Evolutionary conservation across 495 filamentous ascomycete genomes (phyloP), one percentile per base, ranked within the genome.

Genomic region (Aspergillus homomorphus): DNA sequence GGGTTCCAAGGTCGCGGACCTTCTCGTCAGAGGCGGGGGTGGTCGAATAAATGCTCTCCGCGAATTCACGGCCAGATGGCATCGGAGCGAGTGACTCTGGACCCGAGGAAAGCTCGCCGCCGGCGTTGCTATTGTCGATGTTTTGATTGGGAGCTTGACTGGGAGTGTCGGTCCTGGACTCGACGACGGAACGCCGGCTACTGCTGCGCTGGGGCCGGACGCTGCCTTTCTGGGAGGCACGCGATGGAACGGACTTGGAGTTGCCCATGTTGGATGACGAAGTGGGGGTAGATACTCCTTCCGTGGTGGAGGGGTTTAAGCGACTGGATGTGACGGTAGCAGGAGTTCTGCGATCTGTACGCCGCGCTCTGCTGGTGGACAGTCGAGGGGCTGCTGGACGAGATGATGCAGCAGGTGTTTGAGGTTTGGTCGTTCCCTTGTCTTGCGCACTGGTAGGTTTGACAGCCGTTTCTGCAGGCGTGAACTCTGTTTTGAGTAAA

Each of bases 301-400:
- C 9, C 2, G 10, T 38, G 21, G 21, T 42, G 18, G 38, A 23
- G 8, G 12, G 45, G 8, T 57, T 44, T 19, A 14, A 8, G 43
- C 45, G 48, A 16, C 21, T 41, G 4, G 51, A 20, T 21, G 48
- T 45, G 45, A 50, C 26, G 4, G 22, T 38, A 15, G 20, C 22
- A 14, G 54, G 21, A 19, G 56, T 38, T 49, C 49, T 59, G 51
- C 58, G 61, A 15, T 57, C 61, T 10, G 51, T n/a, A 45, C 60
- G 64, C 22, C 60, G 59, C 28, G 63, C 53, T 55, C 55, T 44
- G 20, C 48, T 59, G 12, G 52, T 52, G 1, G 60, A 41, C 9
- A 21, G 54, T 6, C 23, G 49, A 6, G 62, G 56, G 1, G 63
- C 59, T 1, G 56, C 43, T 2, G 48, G 8, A 18, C 22, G 53